Evolutionary conservation across 371 early-diverging fungal genomes (phyloP), one percentile per base, ranked within the genome.

Genomic region (Aphelidium insulamus): DNA sequence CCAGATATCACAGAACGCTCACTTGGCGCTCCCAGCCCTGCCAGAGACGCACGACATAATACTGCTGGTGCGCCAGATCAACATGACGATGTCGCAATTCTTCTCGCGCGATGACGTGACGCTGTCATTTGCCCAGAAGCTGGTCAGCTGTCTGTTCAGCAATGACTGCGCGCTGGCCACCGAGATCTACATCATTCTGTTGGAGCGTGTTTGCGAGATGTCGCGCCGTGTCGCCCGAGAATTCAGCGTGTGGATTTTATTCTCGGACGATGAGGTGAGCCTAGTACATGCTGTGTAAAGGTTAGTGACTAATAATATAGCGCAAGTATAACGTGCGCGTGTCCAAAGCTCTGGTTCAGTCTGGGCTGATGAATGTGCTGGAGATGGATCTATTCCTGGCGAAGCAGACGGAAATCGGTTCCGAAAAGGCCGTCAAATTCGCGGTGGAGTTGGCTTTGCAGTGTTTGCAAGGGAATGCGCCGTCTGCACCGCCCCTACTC

Each of bases 331-430:
- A 78, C 40, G 78, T 87, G 1, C 66, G 72, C 6, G 79, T 79
- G 2, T 75, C 81, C 0, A 56, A 73, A n/a, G 66, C 78, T 2
- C 49, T 95, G 36, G 65, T 90, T 37, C 68, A 69, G 39, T 69
- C 71, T 2, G 66, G 72, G 0, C 48, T 95, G 31, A 54, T 95
- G 21, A 60, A 60, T 30, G 32, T 77, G 2, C 54, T 59, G 10
- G 91, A 88, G 23, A 65, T 83, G 39, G 94, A 92, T 46, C 62
- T 68, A 23, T 87, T 83, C 39, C 57, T 95, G 10, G 75, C 79
- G 1, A 69, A 72, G 10, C 48, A 75, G 37, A 77, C 83, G 26
- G 84, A 85, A 30, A 55, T 52, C 41, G 63, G 72, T 39, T 66
- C 75, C n/a, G 38, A 56, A 5, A 49, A 52, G 7, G 74, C 77